Conservation (phyloP, 1,139 yeast genomes). For the Candida labiduridarum region DNA sequence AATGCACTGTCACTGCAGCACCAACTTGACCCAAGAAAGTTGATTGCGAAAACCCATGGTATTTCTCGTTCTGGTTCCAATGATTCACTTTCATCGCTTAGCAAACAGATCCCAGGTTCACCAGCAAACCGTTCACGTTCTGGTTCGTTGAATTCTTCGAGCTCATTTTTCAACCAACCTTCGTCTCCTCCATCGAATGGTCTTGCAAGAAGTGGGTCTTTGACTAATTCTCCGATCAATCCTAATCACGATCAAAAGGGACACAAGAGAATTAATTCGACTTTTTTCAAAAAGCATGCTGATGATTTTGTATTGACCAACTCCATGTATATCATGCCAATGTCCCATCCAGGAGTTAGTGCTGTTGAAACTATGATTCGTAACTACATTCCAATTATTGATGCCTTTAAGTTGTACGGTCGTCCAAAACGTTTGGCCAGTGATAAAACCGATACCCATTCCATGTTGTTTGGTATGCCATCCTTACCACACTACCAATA, state of each 20-base stretch:
- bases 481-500: slow-evolving; percentile 58
- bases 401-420: slow-evolving; percentile 57
- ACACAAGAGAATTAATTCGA: slow-evolving; percentile 15
- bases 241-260: slow-evolving; percentile 12
- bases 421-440: slow-evolving; percentile 54
- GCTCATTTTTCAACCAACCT: slow-evolving; percentile 31
- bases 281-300: slow-evolving; percentile 28
- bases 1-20: not conserved
- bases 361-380: slow-evolving; percentile 62
- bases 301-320: slow-evolving; percentile 36
- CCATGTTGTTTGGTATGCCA: slow-evolving; percentile 58
- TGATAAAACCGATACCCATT: slow-evolving; percentile 45
- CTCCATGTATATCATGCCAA: slow-evolving; percentile 54
- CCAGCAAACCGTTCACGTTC: slow-evolving; percentile 23
- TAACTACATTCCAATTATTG: slow-evolving; percentile 53
- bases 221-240: slow-evolving; percentile 11
- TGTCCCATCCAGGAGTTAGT: slow-evolving; percentile 55
- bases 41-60: slow-evolving; percentile 14
- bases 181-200: slow-evolving; percentile 20
- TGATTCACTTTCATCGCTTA: slow-evolving; percentile 20
- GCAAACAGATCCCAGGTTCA: slow-evolving; percentile 14
- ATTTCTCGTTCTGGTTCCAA: slow-evolving; percentile 13
- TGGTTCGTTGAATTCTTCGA: slow-evolving; percentile 24
- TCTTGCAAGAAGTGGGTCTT: slow-evolving; percentile 13
- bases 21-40: slow-evolving; percentile 13